These are phyloP conservation scores for Russula vinacea DNA, from an alignment of 768 basidiomycete genomes.

Conservation along the genomic window DNA sequence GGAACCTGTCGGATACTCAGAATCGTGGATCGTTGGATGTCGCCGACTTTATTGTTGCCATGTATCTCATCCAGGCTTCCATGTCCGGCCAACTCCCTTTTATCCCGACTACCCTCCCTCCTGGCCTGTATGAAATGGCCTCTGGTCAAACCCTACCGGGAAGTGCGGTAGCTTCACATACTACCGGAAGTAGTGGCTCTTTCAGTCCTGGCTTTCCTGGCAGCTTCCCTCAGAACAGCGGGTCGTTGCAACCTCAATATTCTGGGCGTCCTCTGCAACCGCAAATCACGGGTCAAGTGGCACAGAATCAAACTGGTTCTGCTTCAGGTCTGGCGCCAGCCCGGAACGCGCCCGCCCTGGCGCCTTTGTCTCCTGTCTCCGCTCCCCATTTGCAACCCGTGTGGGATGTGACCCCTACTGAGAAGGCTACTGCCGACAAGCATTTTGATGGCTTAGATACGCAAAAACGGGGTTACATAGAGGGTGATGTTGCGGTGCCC, in stretches of 20 bases:
- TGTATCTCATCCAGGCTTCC: constrained; percentile 92
- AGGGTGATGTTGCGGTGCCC: constrained; percentile 91
- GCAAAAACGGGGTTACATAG: constrained; percentile 72
- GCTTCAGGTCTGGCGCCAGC: constrained; percentile 30
- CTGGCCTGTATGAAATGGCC: constrained; percentile 83
- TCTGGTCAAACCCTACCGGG: constrained; percentile 31
- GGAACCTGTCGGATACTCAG: constrained; percentile 95
- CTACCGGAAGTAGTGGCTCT: constrained; percentile 57
- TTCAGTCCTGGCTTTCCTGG: constrained; percentile 52
- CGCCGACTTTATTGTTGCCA: constrained; percentile 90
- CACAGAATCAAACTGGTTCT: constrained; percentile 30
- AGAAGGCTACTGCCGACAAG: constrained; percentile 73
- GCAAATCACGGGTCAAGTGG: constrained; percentile 21
- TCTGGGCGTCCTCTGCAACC: constrained; percentile 50
- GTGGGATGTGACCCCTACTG: constrained; percentile 83
- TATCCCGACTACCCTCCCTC: constrained; percentile 73
- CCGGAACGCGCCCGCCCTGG: constrained; percentile 33
- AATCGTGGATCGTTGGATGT: constrained; percentile 84
- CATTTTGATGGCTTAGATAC: constrained; percentile 83
- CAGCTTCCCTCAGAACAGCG: constrained; percentile 61
- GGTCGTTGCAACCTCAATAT: constrained; percentile 60
- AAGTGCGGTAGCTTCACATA: constrained; percentile 45
- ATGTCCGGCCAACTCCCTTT: constrained; percentile 76
- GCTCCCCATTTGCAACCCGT: constrained; percentile 32
- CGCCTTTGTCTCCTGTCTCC: constrained; percentile 24